Conservation (phyloP, 441 rosid species). For the Mallotus japonicus region DNA sequence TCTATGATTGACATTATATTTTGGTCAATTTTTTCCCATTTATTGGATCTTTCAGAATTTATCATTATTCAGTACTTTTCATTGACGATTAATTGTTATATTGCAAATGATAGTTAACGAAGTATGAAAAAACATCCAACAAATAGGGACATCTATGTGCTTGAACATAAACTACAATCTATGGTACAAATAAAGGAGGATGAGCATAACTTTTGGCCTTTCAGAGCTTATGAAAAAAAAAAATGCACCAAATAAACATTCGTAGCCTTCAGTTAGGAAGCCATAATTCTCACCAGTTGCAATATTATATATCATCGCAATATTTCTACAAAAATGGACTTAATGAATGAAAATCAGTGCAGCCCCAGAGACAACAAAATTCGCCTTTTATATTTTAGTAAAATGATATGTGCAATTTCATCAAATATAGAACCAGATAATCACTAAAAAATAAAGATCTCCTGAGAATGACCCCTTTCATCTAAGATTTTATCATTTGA, state of each 20-base stretch:
- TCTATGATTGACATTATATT: no score
- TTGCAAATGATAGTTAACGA: not conserved
- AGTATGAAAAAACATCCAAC: not conserved
- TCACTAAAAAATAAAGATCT: no score
- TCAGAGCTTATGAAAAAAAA: not conserved
- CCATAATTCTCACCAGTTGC: not conserved
- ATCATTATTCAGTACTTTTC: no score
- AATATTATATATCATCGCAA: no score
- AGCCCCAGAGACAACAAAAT: no score
- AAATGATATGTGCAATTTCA: not conserved
- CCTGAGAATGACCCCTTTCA: not conserved
- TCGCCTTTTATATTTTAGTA: not conserved
- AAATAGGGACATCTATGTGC: not conserved
- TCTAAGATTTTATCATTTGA: not conserved
- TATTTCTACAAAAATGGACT: not conserved
- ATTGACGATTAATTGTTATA: no score
- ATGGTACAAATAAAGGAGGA: slow-evolving; percentile 1
- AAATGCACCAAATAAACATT: not conserved
- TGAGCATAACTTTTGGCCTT: not conserved
- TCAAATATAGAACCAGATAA: not conserved
- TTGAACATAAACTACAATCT: not conserved
- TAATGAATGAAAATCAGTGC: not conserved
- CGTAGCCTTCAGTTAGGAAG: not conserved
- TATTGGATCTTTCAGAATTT: no score
- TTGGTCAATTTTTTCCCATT: no score